Evolutionary conservation across 2,329 filamentous ascomycete genomes (phyloP), one percentile per base, ranked within the genome.

Genomic region (Sphaerulina musiva): DNA sequence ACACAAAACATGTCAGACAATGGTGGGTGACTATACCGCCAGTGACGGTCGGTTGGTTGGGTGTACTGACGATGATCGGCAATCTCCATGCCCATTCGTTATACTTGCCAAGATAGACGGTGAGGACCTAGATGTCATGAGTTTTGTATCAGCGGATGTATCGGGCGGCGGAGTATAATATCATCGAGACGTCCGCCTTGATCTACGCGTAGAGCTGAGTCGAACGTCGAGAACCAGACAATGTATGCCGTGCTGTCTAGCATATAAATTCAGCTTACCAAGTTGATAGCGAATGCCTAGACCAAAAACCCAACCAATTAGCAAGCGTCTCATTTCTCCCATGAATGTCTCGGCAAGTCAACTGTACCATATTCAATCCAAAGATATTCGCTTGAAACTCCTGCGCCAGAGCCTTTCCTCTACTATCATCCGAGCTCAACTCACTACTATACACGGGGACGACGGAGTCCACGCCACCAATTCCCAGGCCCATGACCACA

Each of bases 351-450:
- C 20, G 20, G 20, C 20, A 36, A 36, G 34, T 38, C 34, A 10
- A n/a, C 6, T n/a, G 1, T 38, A 38, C 34, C 75, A 82, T 76
- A 55, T 82, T 74, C 2, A 85, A 66, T 0, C 81, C 80, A 53
- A 83, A 80, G 58, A 84, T 83, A 59, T 85, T 85, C 66, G 76
- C 78, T 64, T 84, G 81, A 61, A 84, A 84, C 60, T 84, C 80
- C 62, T 84, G 79, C 1, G 80, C 80, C 42, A 84, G 66, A 1
- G 81, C 79, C 59, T 77, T 78, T 5, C 81, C 81, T 43, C 81
- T 70, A 2, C 78, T 74, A 46, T 76, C 77, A 61, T 83, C 80
- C n/a, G 75, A 75, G 2, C 75, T 73, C 32, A 84, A 70, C 62
- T 84, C 81, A 11, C 75, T 75, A 53, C 73, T 78, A 67, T 84